Evolutionary conservation across 73 alveolate genomes (phyloP).

Genomic region (Paramecium bursaria): DNA sequence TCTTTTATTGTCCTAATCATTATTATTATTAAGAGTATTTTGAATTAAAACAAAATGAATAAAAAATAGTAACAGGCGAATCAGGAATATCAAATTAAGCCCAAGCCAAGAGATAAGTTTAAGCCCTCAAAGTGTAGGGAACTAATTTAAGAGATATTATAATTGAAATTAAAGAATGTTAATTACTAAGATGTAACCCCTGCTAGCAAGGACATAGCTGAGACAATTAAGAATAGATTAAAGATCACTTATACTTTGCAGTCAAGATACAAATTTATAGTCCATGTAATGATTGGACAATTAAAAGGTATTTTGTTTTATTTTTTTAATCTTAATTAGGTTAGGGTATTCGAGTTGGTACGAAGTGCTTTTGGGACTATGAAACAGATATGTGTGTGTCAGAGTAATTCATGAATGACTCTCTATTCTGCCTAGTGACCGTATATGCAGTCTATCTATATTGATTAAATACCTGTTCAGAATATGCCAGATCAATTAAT

Average conservation of each 20-base stretch:
- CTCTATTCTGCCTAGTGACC: conserved; percentile 63
- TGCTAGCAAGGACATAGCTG: conserved; percentile 68
- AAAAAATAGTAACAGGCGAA: conserved; percentile 23
- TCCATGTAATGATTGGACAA: conserved; percentile 63
- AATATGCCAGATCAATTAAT: conserved; percentile 37
- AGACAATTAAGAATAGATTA: conserved; percentile 59
- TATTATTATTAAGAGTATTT: too few relatives aligned
- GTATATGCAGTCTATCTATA: conserved; percentile 67
- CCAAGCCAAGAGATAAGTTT: conserved; percentile 66
- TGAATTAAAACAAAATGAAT: too few relatives aligned
- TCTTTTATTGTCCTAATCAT: too few relatives aligned
- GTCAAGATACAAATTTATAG: conserved; percentile 66
- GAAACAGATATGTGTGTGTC: conserved; percentile 64
- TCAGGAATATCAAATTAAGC: conserved; percentile 60
- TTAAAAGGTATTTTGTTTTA: neutral
- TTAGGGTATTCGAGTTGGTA: conserved; percentile 65
- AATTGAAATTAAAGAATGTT: conserved; percentile 49
- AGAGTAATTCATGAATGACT: conserved; percentile 58
- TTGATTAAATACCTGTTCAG: conserved; percentile 65
- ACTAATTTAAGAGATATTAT: conserved; percentile 56
- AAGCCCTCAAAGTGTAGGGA: conserved; percentile 62
- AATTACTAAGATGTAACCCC: conserved; percentile 61
- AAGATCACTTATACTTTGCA: conserved; percentile 31
- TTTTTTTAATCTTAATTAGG: neutral
- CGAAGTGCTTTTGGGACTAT: conserved; percentile 68